Evolutionary conservation across 1,139 yeast species (phyloP), one percentile per base, ranked within the genome.

Genomic region (Taphrina communis): DNA sequence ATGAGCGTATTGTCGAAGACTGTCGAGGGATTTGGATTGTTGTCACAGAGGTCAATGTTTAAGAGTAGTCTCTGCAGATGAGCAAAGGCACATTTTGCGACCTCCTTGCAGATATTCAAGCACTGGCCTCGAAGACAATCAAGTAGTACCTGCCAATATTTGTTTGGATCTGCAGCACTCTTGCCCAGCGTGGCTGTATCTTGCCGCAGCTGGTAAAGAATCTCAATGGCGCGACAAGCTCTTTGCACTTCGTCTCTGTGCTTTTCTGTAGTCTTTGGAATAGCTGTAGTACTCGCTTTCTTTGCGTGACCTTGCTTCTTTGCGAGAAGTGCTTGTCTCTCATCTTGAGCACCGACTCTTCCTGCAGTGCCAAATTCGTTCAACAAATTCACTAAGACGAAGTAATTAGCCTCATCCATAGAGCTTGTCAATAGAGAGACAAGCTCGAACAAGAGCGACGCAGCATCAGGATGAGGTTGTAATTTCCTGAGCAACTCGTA

Each of bases 321-420:
- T 2, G 55, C 48, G 3, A 46, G 12, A 5, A 53, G 61, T 9
- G 61, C 56, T n/a, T n/a, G 56, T 17, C 55, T 72, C 48, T 72
- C 73, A 69, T 72, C 71, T 9, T 68, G 70, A 8, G 69, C 59
- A 12, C 73, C 73, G 6, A 68, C 56, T n/a, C 56, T 92, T 2
- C 96, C 96, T 60, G 88, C 85, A 0, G 93, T 88, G 0, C 96
- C 89, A 35, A 91, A 83, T 72, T 90, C 96, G 76, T 90, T 96
- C 57, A 90, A 79, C 35, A 90, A 79, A 0, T 92, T 93, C 55
- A 92, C 79, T 19, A 78, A 70, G 72, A 85, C 82, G 84, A 88
- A 84, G 73, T 85, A 89, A 74, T 87, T 89, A 0, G 78, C 77
- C 1, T 81, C 79, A n/a, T 68, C 39, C 8, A 82, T 76, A 4